These are phyloP conservation scores for Eragrostis tef DNA, from an alignment of 202 grass and related monocot species.

Conservation along the genomic window DNA sequence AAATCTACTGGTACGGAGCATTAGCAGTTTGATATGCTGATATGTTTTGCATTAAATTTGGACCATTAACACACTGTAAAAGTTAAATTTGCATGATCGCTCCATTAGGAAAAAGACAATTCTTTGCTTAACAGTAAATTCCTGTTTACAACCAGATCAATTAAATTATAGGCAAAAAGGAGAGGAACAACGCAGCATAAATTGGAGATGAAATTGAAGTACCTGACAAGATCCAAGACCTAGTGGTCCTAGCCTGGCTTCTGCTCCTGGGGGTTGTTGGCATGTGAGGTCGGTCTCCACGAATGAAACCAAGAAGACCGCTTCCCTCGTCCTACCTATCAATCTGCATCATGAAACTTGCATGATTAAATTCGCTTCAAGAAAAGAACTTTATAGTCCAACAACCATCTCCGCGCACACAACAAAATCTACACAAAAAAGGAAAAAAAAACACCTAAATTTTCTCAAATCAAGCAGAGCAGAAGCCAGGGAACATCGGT, in stretches of 20 bases:
- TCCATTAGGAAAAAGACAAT: neutral
- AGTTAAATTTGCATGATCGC: slow-evolving; percentile 5
- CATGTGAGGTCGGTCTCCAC: slow-evolving; percentile 56
- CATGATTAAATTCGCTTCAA: neutral
- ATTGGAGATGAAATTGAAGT: neutral
- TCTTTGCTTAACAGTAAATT: neutral
- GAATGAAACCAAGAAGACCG: slow-evolving; percentile 33
- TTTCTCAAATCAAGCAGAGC: neutral
- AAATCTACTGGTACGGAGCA: neutral
- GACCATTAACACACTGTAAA: neutral
- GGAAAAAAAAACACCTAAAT: neutral
- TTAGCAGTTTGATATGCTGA: neutral
- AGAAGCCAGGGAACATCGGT: neutral
- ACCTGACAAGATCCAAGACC: slow-evolving; percentile 70
- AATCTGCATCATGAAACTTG: slow-evolving; percentile 34
- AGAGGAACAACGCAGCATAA: neutral
- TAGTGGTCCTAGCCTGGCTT: slow-evolving; percentile 62
- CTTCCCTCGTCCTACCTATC: slow-evolving; percentile 1
- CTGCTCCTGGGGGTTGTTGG: slow-evolving; percentile 59
- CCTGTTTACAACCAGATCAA: neutral
- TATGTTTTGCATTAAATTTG: neutral
- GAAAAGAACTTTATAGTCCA: neutral
- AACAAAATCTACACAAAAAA: neutral
- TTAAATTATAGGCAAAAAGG: neutral
- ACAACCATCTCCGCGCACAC: neutral